phyloP scores from a whole-genome alignment of 2,329 filamentous ascomycete species.

The Cladorrhinum sp. region DNA sequence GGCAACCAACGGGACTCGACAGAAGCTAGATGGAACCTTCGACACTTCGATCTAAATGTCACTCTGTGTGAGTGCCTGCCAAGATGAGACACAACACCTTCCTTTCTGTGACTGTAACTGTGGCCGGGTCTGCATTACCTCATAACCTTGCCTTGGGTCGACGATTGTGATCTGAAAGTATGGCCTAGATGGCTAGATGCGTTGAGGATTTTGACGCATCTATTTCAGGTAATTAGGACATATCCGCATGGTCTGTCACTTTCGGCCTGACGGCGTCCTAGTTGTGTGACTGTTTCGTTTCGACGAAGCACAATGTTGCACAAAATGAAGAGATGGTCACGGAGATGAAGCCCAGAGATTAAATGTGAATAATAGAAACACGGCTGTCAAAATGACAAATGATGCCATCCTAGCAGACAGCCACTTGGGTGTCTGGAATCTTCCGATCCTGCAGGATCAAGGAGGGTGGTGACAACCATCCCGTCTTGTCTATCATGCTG shows the following conservation, averaged over 20 bases:
- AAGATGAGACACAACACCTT: background rate
- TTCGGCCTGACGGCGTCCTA: no score
- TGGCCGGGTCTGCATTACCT: background rate
- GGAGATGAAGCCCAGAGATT: background rate
- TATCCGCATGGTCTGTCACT: no score
- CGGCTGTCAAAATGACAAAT: background rate
- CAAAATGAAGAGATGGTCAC: background rate
- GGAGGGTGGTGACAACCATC: no score
- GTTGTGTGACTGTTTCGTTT: background rate
- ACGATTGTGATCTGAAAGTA: background rate
- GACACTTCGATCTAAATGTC: background rate
- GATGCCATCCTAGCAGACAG: background rate
- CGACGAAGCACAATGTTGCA: background rate
- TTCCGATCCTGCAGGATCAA: background rate
- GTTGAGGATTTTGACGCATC: background rate
- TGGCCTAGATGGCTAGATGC: background rate
- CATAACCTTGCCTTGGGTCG: background rate
- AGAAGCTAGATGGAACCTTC: conserved; percentile 9
- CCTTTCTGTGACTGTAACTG: background rate
- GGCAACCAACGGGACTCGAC: conserved; percentile 6
- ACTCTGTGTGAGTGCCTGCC: background rate
- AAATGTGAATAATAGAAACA: background rate
- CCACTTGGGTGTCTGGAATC: background rate
- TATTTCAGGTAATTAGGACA: background rate
- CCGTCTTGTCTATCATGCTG: background rate